Conservation (phyloP, 2,329 filamentous ascomycete genomes). For the Phialemoniopsis sp. region DNA sequence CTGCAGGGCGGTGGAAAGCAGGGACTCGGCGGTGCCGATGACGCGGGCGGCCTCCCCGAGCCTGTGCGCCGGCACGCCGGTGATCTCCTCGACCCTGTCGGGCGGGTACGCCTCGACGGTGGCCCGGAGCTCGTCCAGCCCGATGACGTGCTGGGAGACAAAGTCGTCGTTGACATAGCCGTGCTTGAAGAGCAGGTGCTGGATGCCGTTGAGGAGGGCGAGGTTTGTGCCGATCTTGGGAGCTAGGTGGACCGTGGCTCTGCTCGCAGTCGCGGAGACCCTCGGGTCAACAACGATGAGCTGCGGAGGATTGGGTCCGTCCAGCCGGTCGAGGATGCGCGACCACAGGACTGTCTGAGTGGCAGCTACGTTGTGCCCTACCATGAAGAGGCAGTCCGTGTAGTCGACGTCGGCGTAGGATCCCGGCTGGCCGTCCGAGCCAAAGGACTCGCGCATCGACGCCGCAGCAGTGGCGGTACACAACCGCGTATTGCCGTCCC, state of each 20-base stretch:
- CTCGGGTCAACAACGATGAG: slow-evolving; percentile 29
- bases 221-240: slow-evolving; percentile 28
- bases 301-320: slow-evolving; percentile 25
- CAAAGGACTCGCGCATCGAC: slow-evolving; percentile 31
- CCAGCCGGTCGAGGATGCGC: slow-evolving; percentile 24
- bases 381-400: slow-evolving; percentile 28
- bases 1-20: slow-evolving; percentile 30
- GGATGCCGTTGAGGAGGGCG: slow-evolving; percentile 29
- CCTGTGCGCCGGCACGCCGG: slow-evolving; percentile 21
- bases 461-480: slow-evolving; percentile 31
- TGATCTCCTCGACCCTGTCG: slow-evolving; percentile 25
- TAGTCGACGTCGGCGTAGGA: slow-evolving; percentile 29
- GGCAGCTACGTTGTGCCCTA: slow-evolving; percentile 28
- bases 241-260: slow-evolving; percentile 26
- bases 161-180: slow-evolving; percentile 25
- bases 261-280: slow-evolving; percentile 23
- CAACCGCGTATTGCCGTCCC: slow-evolving; percentile 32
- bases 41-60: slow-evolving; percentile 24
- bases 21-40: slow-evolving; percentile 20
- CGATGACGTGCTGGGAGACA: slow-evolving; percentile 20
- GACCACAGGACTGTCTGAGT: slow-evolving; percentile 32
- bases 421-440: slow-evolving; percentile 28
- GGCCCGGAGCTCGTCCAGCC: slow-evolving; percentile 17
- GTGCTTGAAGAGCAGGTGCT: slow-evolving; percentile 28
- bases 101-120: too few relatives aligned